These are phyloP conservation scores for Colletotrichum falcatum DNA, from an alignment of 2,329 filamentous ascomycete species.

Conservation along the genomic window DNA sequence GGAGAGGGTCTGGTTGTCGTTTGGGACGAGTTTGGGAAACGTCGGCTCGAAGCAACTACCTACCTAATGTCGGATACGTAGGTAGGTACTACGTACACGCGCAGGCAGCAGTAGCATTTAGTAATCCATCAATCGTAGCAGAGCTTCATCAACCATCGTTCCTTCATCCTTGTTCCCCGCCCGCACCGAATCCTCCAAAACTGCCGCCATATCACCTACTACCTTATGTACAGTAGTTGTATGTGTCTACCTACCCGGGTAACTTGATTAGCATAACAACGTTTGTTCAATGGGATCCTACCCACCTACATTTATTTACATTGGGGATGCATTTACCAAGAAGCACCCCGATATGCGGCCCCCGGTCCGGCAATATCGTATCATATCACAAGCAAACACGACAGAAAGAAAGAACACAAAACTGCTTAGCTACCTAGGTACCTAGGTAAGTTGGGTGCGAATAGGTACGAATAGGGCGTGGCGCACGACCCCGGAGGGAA, in stretches of 20 bases:
- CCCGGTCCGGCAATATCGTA: constrained; percentile 50
- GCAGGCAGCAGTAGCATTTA: background rate
- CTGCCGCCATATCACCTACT: background rate
- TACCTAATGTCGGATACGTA: too few species aligned
- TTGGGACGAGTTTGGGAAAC: background rate
- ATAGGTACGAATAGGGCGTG: too few species aligned
- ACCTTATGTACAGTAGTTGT: background rate
- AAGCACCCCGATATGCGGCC: constrained; percentile 1
- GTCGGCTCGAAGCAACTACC: background rate
- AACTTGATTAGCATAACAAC: too few species aligned
- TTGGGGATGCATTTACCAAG: constrained; percentile 16
- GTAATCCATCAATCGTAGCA: background rate
- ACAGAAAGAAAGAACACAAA: background rate
- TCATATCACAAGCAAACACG: background rate
- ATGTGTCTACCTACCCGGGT: background rate
- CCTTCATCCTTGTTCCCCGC: too few species aligned
- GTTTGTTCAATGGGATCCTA: too few species aligned
- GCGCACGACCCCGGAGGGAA: constrained; percentile 17
- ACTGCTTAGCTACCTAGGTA: background rate
- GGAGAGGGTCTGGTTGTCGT: background rate
- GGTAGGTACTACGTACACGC: too few species aligned
- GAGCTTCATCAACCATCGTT: background rate
- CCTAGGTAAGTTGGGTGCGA: too few species aligned
- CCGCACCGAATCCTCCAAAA: background rate
- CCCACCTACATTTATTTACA: background rate